Evolutionary conservation across 23 red algal genomes (phyloP), one percentile per base, ranked within the genome.

Genomic region (Pyropia haitanensis): DNA sequence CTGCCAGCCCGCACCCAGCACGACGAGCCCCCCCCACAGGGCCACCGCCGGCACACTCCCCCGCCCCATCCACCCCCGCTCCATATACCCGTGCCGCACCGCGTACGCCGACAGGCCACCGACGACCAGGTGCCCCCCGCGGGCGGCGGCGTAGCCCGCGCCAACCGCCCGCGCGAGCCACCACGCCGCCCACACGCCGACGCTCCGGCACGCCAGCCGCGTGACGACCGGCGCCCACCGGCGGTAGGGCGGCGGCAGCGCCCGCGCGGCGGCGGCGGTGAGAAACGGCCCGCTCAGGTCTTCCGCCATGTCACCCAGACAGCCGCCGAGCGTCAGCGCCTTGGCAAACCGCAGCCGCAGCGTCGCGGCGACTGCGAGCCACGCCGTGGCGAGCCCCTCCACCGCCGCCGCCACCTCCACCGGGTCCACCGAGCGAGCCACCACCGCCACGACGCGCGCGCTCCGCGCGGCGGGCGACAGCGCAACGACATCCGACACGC

Each of bases 291-390:
- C 68, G 10, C 61, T 15, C 14, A 72, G 64, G 23, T 28, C 63
- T 22, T 28, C 15, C 18, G 63, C 27, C 49, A 71, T 67, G 21
- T 82, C 77, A 9, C 64, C 77, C 14, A 82, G 70, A 2, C 64
- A 65, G 26, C 65, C 50, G 2, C 77, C 77, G 16, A 82, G 53
- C 52, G 77, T 82, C 8, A 82, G 50, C 3, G 77, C 77, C 65
- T 33, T 62, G 19, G 65, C 77, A 27, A 82, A 82, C 57, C 65
- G 49, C 21, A 82, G 64, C 17, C 77, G 52, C 22, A 82, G 31
- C 31, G 77, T 70, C 1, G 77, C 77, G 5, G 57, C 18, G 3
- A 82, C 64, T 1, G 77, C 77, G 32, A 82, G 65, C n/a, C 53
- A 30, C 2, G 77, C 77, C 55, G 63, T 70, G 13, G 50, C 28